Conservation (phyloP, 2,329 filamentous ascomycete species). For the Blumeriella jaapii region DNA sequence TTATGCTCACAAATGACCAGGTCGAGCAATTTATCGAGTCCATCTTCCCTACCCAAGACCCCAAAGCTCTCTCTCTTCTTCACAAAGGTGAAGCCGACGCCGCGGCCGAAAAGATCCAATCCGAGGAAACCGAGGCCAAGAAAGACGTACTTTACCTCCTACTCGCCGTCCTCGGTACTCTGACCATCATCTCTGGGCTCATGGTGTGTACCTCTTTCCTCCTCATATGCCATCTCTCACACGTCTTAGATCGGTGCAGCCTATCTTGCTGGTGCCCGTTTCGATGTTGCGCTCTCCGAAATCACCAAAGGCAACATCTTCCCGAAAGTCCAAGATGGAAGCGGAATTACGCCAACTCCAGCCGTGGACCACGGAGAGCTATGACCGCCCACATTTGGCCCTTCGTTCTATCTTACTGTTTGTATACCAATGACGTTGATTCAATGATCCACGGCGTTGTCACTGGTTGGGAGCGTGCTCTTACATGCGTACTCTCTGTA, state of each 20-base stretch:
- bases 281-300: constrained; percentile 56
- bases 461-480: constrained; percentile 1
- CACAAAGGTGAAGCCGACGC: constrained; percentile 24
- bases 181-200: constrained; percentile 56
- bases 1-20: constrained; percentile 34
- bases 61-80: constrained; percentile 41
- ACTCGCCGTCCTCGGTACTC: constrained; percentile 51
- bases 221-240: constrained; percentile 8
- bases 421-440: constrained; percentile 7
- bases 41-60: constrained; percentile 76
- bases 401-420: constrained; percentile 1
- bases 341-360: constrained; percentile 21
- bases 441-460: constrained; percentile 4
- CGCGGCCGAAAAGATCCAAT: constrained; percentile 3
- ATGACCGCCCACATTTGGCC: constrained; percentile 7
- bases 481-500: constrained; percentile 3
- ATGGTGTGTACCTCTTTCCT: constrained; percentile 56
- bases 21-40: constrained; percentile 94
- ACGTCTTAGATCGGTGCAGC: constrained; percentile 57
- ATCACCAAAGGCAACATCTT: constrained; percentile 35
- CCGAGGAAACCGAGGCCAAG: constrained; percentile 35
- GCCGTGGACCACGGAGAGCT: constrained; percentile 22
- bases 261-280: constrained; percentile 70
- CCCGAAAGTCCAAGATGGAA: constrained; percentile 17
- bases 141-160: constrained; percentile 52